Evolutionary conservation across 2,329 filamentous ascomycete genomes (phyloP).

Genomic region (Monosporascus sp.): DNA sequence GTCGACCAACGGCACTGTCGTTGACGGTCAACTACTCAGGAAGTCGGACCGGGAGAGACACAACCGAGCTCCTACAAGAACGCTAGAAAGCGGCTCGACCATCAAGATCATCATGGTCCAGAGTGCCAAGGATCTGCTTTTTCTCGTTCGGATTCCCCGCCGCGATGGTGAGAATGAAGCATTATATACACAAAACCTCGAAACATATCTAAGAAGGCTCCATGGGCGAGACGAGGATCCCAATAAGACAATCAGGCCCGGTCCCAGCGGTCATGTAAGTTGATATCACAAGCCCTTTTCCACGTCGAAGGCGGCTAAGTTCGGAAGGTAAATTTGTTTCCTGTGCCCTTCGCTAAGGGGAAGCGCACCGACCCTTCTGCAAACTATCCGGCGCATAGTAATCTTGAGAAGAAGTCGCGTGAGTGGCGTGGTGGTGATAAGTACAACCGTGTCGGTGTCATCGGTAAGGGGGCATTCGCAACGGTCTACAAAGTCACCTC

Average conservation of each 20-base stretch:
- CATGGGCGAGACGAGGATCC: constrained; percentile 24
- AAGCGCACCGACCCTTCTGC: constrained; percentile 6
- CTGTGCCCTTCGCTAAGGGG: constrained; percentile 11
- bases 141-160: constrained; percentile 79
- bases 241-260: constrained; percentile 42
- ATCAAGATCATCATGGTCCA: constrained; percentile 62
- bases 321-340: constrained; percentile 25
- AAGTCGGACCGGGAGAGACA: constrained; percentile 35
- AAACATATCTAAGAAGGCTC: constrained; percentile 53
- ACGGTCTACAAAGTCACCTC: constrained; percentile 86
- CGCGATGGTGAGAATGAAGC: constrained; percentile 61
- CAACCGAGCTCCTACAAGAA: constrained; percentile 41
- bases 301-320: constrained; percentile 8
- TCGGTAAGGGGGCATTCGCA: constrained; percentile 93
- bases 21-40: constrained; percentile 66
- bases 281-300: background rate
- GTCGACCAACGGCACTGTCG: constrained; percentile 92
- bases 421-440: constrained; percentile 79
- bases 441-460: constrained; percentile 76
- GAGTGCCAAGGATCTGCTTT: constrained; percentile 58
- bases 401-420: constrained; percentile 37
- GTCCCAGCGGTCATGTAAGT: constrained; percentile 42
- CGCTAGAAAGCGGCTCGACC: constrained; percentile 66
- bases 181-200: constrained; percentile 64
- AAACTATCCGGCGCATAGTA: constrained; percentile 23